Percentiles rank a stretch among this genome's conserved stretches.
These are phyloP conservation scores for Penicillium subrubescens DNA, from an alignment of 495 filamentous ascomycete species.

Conservation along the genomic window DNA sequence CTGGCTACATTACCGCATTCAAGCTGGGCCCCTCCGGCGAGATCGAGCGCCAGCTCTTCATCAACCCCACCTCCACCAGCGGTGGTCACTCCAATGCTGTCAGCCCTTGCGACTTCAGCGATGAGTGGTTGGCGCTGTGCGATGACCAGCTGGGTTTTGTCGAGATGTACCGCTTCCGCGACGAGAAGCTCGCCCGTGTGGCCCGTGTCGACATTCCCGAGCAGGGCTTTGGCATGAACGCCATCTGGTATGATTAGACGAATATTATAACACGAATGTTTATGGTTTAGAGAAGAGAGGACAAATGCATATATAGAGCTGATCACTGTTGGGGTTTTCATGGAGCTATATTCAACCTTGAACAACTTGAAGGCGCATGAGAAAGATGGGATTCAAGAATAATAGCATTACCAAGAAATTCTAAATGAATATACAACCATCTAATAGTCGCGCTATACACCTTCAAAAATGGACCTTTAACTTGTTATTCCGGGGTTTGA, in stretches of 20 bases:
- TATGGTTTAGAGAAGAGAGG: background rate
- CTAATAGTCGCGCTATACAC: background rate
- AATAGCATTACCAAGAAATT: background rate
- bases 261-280: background rate
- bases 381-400: background rate
- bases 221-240: slow-evolving; percentile 87
- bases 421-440: background rate
- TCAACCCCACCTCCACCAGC: slow-evolving; percentile 82
- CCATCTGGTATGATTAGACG: slow-evolving; percentile 80
- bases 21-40: slow-evolving; percentile 66
- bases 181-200: slow-evolving; percentile 75
- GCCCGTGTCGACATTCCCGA: slow-evolving; percentile 74
- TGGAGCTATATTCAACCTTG: background rate
- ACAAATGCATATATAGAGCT: background rate
- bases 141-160: slow-evolving; percentile 83
- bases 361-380: background rate
- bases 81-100: slow-evolving; percentile 86
- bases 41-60: slow-evolving; percentile 73
- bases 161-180: slow-evolving; percentile 82
- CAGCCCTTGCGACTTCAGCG: slow-evolving; percentile 74
- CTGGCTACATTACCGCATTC: slow-evolving; percentile 80
- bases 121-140: slow-evolving; percentile 82
- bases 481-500: background rate
- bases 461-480: background rate
- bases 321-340: background rate